Base-by-base conservation (phyloP, 2,329 filamentous ascomycete genomes). In the Graphium sp. region DNA sequence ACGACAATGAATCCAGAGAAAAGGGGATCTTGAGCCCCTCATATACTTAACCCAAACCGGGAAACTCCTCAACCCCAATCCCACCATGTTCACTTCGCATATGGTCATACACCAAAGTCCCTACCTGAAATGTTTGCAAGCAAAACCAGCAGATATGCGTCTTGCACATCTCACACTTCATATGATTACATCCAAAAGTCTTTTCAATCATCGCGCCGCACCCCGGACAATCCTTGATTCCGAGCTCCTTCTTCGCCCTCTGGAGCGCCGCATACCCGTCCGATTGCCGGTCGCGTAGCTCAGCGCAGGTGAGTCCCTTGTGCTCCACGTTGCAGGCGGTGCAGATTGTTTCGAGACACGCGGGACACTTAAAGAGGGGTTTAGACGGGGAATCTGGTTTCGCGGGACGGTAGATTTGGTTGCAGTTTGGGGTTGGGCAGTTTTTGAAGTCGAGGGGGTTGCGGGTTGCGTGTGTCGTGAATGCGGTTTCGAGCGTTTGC, bases 131-230 rank as follows among this genome's bases (percentile, higher is more conserved):
- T n/a, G n/a, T n/a, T n/a, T n/a, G n/a, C n/a, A n/a, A n/a, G n/a
- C n/a, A n/a, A n/a, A n/a, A n/a, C n/a, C n/a, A n/a, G n/a, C n/a
- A n/a, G n/a, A n/a, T n/a, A n/a, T n/a, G n/a, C n/a, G n/a, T n/a
- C n/a, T n/a, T n/a, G n/a, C n/a, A n/a, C n/a, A n/a, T n/a, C n/a
- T n/a, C n/a, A n/a, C n/a, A 65, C 0, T 33, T 37, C 34, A 65
- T 56, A 36, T 64, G 58, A 34, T 62, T 52, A 34, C 61, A 66
- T 1, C 60, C 60, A 0, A 42, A 41, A 1, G 31, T 39, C 44
- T 62, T 62, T 34, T 60, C 48, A 2, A 62, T 50, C 3, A 46
- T 29, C 2, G 47, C 50, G 11, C 37, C 40, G 34, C 60, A 61
- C 10, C 37, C 38, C 0, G 53, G 56, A 21, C 59, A 63, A 24